Base-by-base conservation (phyloP, 108 stramenopile genomes). In the Pseudonitzschia delicatissima region DNA sequence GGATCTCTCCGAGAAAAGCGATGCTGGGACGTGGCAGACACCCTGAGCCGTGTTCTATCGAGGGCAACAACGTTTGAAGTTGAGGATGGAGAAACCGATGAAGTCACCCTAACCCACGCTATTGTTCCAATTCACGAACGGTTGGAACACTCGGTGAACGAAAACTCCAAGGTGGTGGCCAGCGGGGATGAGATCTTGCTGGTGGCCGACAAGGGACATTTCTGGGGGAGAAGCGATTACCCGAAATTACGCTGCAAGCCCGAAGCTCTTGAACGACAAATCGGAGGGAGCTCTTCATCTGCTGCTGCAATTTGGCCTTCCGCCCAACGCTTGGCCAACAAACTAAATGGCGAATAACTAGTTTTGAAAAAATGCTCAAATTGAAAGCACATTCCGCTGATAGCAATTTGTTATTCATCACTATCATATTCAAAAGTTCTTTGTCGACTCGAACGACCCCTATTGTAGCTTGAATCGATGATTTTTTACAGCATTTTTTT, bases 11-110 rank as follows among this genome's bases (percentile, higher is more conserved):
- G 72, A 13, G 72, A 73, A 32, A 60, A 51, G 5, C 67, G 67
- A 5, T 60, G 59, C 18, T 73, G 72, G 72, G 72, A 68, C 45
- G 67, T 73, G 0, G 67, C 67, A n/a, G 72, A 73, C 47, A n/a
- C 34, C 6, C 28, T 71, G 18, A 45, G 45, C 26, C 32, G 66
- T 37, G 66, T 71, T 1, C 21, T 71, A 35, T 52, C 70, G 20
- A 57, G 70, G 32, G 65, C 55, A 6, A 67, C 65, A 3, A 65
- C 64, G 1, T 18, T 71, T 20, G 20, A 69, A 33, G 49, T 69
- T 32, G 23, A 69, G 17, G 68, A n/a, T 31, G 29, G 7, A 15
- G 45, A 63, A 13, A 27, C 3, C 8, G 64, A 37, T 11, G 55
- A 71, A 37, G n/a, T 39, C 7, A n/a, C 15, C 9, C 23, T 23